These are phyloP conservation scores for Sonneratia alba DNA, from an alignment of 345 rosid genomes.

Conservation along the genomic window DNA sequence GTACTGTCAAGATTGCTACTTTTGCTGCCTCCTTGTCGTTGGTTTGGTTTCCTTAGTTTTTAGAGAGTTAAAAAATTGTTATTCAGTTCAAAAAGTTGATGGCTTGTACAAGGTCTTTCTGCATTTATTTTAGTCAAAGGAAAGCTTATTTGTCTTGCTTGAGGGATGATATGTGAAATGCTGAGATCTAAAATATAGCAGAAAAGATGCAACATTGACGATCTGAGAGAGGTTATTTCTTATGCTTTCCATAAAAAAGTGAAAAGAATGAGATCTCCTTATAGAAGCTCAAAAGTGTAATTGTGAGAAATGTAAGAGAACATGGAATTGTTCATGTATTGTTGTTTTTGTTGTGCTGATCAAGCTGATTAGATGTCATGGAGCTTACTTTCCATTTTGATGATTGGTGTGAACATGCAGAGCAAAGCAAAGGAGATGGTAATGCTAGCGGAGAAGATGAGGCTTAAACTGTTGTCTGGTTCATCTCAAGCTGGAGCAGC, in stretches of 20 bases:
- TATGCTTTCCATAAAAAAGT: too few species aligned
- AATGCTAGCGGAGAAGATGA: slow-evolving; percentile 83
- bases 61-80: background rate
- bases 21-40: background rate
- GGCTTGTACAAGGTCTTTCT: too few species aligned
- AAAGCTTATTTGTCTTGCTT: too few species aligned
- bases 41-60: background rate
- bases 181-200: too few species aligned
- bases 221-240: too few species aligned
- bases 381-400: background rate
- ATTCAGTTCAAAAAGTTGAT: background rate
- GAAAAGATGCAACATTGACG: too few species aligned
- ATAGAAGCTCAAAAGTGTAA: too few species aligned
- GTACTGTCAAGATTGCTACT: slow-evolving; percentile 19
- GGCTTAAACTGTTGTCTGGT: slow-evolving; percentile 78
- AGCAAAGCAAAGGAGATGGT: slow-evolving; percentile 95
- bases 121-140: too few species aligned
- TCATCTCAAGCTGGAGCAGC: slow-evolving; percentile 39
- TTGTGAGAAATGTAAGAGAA: too few species aligned
- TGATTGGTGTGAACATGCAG: slow-evolving; percentile 20
- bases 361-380: background rate
- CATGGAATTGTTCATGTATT: too few species aligned
- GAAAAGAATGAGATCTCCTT: too few species aligned
- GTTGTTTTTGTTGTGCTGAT: background rate
- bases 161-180: too few species aligned